These are phyloP conservation scores for Phragmites australis DNA, from an alignment of 176 grass and related monocot species.

Conservation along the genomic window DNA sequence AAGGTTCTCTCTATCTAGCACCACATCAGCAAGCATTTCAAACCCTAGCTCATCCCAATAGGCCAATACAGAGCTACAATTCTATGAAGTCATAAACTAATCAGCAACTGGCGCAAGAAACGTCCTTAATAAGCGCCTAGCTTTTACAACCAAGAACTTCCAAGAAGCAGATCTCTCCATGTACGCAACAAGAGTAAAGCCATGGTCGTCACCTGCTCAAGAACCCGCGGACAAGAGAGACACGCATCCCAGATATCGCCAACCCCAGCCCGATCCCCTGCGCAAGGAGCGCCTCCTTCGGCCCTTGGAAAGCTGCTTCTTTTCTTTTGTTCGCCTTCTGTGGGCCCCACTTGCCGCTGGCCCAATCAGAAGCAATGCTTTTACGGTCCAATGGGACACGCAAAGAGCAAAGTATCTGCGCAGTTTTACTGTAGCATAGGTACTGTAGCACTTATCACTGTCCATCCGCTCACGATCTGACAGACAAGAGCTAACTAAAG, in stretches of 20 bases:
- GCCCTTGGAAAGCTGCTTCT: neutral
- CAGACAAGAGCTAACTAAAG: too few species aligned
- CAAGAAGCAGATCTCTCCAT: conserved; percentile 5
- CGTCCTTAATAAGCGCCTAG: neutral
- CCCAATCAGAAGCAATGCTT: too few species aligned
- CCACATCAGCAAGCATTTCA: neutral
- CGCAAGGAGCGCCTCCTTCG: neutral
- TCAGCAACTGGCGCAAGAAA: neutral
- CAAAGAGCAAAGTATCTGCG: too few species aligned
- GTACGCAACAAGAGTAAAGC: neutral
- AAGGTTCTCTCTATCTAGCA: neutral
- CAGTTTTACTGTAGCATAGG: too few species aligned
- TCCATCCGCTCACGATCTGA: too few species aligned
- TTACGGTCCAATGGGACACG: too few species aligned
- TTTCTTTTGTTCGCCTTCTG: neutral
- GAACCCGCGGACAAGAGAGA: neutral
- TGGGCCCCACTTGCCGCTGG: too few species aligned
- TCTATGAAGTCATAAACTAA: neutral
- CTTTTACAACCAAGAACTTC: neutral
- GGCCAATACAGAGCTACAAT: neutral
- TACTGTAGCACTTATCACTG: too few species aligned
- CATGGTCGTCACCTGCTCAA: conserved; percentile 22
- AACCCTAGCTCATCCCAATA: neutral
- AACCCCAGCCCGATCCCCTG: neutral
- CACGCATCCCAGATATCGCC: neutral